A percentile compares a stretch with the other conserved stretches of the same genome.
These are phyloP conservation scores for Lolium rigidum DNA, from an alignment of 176 grass and related monocot genomes.

Conservation along the genomic window DNA sequence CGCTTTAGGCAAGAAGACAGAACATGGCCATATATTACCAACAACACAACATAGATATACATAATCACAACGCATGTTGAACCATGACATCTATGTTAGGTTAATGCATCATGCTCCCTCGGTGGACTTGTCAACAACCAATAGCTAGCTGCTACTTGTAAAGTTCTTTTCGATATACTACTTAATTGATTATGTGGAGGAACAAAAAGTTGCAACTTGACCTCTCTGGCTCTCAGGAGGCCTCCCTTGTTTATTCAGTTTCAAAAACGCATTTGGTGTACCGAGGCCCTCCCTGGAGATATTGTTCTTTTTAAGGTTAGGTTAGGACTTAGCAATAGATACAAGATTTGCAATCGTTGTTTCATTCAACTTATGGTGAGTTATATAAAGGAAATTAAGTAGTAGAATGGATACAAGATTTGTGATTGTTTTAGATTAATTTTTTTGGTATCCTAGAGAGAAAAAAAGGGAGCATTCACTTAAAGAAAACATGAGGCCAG, in stretches of 20 bases:
- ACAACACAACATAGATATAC: not conserved
- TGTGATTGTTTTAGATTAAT: too few species aligned
- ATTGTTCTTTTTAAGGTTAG: slow-evolving; percentile 48
- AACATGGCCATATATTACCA: not conserved
- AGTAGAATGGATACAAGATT: too few species aligned
- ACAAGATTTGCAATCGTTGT: slow-evolving; percentile 3
- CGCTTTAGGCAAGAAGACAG: not conserved
- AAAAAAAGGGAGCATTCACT: not conserved
- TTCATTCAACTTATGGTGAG: not conserved
- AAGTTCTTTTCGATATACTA: not conserved
- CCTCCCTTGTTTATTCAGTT: slow-evolving; percentile 20
- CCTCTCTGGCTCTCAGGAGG: slow-evolving; percentile 15
- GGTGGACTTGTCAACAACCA: slow-evolving; percentile 36
- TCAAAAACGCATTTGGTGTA: slow-evolving; percentile 8
- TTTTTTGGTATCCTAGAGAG: not conserved
- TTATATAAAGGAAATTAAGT: not conserved
- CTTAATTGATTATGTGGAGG: slow-evolving; percentile 6
- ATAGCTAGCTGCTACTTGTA: slow-evolving; percentile 32
- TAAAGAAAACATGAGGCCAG: not conserved
- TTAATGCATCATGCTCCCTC: not conserved
- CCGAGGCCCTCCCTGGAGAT: slow-evolving; percentile 29
- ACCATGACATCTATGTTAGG: not conserved
- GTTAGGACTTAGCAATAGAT: slow-evolving; percentile 26
- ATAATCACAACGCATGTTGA: slow-evolving; percentile 27
- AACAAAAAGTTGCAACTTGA: slow-evolving; percentile 31